Conservation (phyloP, 371 early-diverging fungal genomes). For the Zychaea mexicana region DNA sequence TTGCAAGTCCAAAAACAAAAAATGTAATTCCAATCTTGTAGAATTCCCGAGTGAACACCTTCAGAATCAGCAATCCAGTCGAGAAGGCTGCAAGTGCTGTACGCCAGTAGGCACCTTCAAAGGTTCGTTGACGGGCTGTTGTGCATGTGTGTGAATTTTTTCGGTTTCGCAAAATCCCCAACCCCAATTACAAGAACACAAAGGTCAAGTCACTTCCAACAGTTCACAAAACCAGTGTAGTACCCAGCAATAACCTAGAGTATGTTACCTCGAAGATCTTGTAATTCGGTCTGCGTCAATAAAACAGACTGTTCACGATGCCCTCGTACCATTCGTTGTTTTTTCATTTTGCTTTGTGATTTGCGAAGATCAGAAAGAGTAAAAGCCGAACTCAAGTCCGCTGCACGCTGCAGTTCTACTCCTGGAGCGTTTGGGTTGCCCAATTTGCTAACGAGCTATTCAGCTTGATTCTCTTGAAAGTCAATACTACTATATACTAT, state of each 20-base stretch:
- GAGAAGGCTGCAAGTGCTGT: constrained; percentile 72
- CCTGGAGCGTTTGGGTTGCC: too few species aligned
- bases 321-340: constrained; percentile 35
- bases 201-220: neutral
- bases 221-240: too few species aligned
- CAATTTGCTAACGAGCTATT: too few species aligned
- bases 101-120: constrained; percentile 82
- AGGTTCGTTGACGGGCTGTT: constrained; percentile 73
- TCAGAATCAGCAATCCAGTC: constrained; percentile 68
- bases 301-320: constrained; percentile 44
- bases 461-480: too few species aligned
- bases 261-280: constrained; percentile 41
- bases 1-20: constrained; percentile 67
- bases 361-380: too few species aligned
- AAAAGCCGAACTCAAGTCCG: too few species aligned
- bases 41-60: constrained; percentile 69
- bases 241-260: too few species aligned
- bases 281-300: constrained; percentile 39
- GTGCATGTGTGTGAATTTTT: neutral
- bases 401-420: too few species aligned
- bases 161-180: neutral
- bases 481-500: too few species aligned
- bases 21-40: constrained; percentile 77
- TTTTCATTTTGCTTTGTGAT: constrained; percentile 3
- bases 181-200: too few species aligned